phyloP scores from a whole-genome alignment of 208 protist species.

The Herpetomonas tarakana region DNA sequence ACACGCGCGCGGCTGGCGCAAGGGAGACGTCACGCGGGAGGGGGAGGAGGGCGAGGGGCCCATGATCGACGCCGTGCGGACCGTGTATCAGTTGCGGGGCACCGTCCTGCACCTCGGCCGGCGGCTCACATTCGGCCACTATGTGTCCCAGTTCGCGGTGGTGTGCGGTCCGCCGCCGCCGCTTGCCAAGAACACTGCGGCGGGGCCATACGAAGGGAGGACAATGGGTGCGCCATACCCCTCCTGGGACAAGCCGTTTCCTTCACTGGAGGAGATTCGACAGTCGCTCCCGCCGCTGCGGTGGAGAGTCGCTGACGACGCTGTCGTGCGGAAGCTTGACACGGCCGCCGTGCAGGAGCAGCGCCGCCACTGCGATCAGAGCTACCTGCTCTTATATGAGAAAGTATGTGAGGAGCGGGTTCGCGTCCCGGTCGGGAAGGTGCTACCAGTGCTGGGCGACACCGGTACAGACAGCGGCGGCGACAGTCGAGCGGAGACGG shows the following conservation, averaged over 20 bases:
- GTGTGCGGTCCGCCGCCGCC: not conserved
- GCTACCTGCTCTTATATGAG: slow-evolving; percentile 73
- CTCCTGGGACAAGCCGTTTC: not conserved
- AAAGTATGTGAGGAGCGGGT: slow-evolving; percentile 44
- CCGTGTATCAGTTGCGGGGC: slow-evolving; percentile 37
- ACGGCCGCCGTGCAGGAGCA: slow-evolving; percentile 9
- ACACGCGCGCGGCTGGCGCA: not conserved
- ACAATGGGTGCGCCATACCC: not conserved
- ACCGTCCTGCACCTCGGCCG: slow-evolving; percentile 51
- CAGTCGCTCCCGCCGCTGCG: slow-evolving; percentile 1
- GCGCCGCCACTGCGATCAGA: slow-evolving; percentile 20
- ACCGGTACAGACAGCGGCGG: not conserved
- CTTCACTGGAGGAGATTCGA: not conserved
- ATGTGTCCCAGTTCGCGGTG: slow-evolving; percentile 58
- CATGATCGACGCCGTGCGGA: slow-evolving; percentile 23
- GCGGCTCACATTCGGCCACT: slow-evolving; percentile 55
- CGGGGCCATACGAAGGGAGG: not conserved
- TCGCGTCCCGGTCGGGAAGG: slow-evolving; percentile 28
- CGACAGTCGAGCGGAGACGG: not conserved
- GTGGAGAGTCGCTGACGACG: slow-evolving; percentile 61
- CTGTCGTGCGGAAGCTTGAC: slow-evolving; percentile 21
- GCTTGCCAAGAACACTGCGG: too few relatives aligned
- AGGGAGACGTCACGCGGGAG: not conserved
- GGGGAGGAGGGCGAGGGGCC: not conserved
- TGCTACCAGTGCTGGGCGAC: slow-evolving; percentile 24